phyloP scores from a whole-genome alignment of 306 rosid genomes.

The Fagus crenata region DNA sequence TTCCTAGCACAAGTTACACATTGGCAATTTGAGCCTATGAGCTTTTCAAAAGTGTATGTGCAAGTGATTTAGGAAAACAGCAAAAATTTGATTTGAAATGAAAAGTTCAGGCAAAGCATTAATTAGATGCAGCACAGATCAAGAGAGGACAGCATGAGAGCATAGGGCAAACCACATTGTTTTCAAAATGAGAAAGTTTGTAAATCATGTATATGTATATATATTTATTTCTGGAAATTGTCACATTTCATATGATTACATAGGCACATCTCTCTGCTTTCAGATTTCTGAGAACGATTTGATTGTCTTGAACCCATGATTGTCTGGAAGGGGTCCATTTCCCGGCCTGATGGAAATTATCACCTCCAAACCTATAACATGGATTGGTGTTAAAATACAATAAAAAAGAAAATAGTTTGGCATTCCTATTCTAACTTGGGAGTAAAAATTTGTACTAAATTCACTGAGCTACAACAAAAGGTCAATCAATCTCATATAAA shows the following conservation, averaged over 20 bases:
- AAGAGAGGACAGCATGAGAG: background rate
- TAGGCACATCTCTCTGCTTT: slow-evolving; percentile 24
- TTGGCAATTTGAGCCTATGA: background rate
- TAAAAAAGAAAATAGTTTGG: slow-evolving; percentile 2
- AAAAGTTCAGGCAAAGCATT: background rate
- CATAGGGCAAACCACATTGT: background rate
- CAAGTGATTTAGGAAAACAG: background rate
- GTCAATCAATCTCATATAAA: background rate
- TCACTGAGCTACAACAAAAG: background rate
- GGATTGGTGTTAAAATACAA: slow-evolving; percentile 5
- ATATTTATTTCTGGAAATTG: slow-evolving; percentile 4
- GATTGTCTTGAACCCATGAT: slow-evolving; percentile 77
- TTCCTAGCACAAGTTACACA: background rate
- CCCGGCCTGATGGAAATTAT: slow-evolving; percentile 80
- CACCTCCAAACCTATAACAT: slow-evolving; percentile 74
- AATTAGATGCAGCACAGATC: background rate
- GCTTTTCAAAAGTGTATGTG: background rate
- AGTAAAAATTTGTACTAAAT: background rate
- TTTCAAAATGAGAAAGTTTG: slow-evolving; percentile 17
- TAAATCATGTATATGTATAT: background rate
- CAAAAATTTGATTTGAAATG: background rate
- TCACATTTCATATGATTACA: slow-evolving; percentile 28
- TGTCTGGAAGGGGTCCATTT: slow-evolving; percentile 81
- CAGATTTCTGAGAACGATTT: slow-evolving; percentile 65
- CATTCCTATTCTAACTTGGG: background rate